Evolutionary conservation across 2,329 filamentous ascomycete species (phyloP).

Genomic region (Colletotrichum aenigma): DNA sequence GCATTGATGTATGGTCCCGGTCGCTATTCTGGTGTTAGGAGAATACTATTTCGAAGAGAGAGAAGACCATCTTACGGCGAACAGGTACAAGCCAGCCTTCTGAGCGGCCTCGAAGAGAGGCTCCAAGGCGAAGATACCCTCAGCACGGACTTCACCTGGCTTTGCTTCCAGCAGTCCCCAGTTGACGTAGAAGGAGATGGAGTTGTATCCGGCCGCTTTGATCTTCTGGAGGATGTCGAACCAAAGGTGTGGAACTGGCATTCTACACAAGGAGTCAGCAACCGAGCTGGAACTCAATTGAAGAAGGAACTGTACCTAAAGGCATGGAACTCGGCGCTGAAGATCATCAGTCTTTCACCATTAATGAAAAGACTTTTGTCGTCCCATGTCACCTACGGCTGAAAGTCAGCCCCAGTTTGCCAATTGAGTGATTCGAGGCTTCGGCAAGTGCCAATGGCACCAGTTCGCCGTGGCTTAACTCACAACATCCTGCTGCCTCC

Average conservation of each 20-base stretch:
- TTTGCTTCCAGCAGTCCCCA: constrained; percentile 76
- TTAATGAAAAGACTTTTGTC: constrained; percentile 68
- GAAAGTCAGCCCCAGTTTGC: background rate
- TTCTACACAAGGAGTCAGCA: background rate
- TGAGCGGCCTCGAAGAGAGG: constrained; percentile 73
- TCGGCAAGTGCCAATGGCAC: background rate
- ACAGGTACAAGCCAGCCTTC: constrained; percentile 71
- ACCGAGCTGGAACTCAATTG: background rate
- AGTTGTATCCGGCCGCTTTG: constrained; percentile 74
- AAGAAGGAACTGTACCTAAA: constrained; percentile 33
- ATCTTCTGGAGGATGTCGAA: constrained; percentile 77
- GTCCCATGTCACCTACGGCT: constrained; percentile 64
- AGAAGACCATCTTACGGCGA: constrained; percentile 46
- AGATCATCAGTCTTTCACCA: constrained; percentile 70
- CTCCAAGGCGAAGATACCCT: constrained; percentile 70
- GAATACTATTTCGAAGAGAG: no score
- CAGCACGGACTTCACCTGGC: constrained; percentile 65
- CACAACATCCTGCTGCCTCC: constrained; percentile 17
- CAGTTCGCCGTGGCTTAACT: background rate
- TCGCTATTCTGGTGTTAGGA: constrained; percentile 25
- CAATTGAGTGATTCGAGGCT: accelerated
- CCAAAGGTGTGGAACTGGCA: constrained; percentile 44
- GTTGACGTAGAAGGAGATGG: constrained; percentile 73
- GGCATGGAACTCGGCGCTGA: constrained; percentile 71
- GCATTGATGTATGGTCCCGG: constrained; percentile 75